A percentile compares a stretch with the other conserved stretches of the same genome.
phyloP scores from a whole-genome alignment of 768 basidiomycete genomes.

The Nevesoporus exiguus region DNA sequence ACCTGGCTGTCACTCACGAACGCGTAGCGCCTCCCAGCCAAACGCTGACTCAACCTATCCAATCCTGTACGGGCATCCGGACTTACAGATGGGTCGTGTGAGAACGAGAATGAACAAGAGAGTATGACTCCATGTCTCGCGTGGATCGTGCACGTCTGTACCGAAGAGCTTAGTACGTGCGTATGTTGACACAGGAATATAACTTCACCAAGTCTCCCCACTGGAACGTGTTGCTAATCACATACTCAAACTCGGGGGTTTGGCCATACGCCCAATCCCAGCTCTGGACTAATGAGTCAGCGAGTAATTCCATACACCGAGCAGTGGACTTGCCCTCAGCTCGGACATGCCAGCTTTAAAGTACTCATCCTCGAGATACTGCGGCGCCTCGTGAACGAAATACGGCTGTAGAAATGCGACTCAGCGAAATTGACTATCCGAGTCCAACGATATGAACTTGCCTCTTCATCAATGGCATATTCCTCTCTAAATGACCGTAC shows the following conservation, averaged over 20 bases:
- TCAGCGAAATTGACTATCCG: neutral
- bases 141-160: conserved; percentile 44
- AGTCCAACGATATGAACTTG: conserved; percentile 2
- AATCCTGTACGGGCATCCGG: neutral
- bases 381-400: conserved; percentile 44
- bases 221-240: conserved; percentile 38
- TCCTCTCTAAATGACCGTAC: conserved; percentile 61
- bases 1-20: conserved; percentile 31
- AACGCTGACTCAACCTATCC: conserved; percentile 20
- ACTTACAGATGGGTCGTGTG: neutral
- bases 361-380: conserved; percentile 47
- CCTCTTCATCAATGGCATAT: conserved; percentile 44
- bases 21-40: conserved; percentile 40
- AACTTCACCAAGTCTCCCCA: conserved; percentile 49
- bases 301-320: neutral
- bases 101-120: conserved; percentile 11
- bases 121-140: conserved; percentile 61
- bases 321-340: conserved; percentile 50
- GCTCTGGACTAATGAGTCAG: conserved; percentile 44
- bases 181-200: conserved; percentile 9
- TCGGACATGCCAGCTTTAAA: conserved; percentile 71
- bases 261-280: conserved; percentile 96
- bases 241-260: conserved; percentile 88
- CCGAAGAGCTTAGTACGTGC: neutral
- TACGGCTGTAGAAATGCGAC: conserved; percentile 32